Base-by-base conservation (phyloP, 2,329 filamentous ascomycete species). In the Xylaria sp. region DNA sequence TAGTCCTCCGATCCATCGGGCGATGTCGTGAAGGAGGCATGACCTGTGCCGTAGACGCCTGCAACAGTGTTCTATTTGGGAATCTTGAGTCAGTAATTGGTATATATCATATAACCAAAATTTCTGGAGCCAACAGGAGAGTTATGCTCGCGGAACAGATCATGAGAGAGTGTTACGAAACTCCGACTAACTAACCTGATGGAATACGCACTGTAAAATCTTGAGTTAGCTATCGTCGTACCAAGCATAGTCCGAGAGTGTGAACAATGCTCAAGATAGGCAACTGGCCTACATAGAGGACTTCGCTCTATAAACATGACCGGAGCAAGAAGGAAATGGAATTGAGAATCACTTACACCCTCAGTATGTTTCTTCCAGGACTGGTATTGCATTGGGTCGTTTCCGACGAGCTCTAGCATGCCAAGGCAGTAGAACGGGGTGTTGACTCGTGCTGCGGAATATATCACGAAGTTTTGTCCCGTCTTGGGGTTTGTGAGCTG, bases 351-450 rank as follows among this genome's bases (percentile, higher is more conserved):
- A 65, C 66, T 65, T 58, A 68, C 66, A 12, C 79, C 78, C 1
- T 72, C 74, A 5, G 63, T 75, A 68, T 79, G 76, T 63, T 81
- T 81, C 25, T 62, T 71, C 79, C 79, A 80, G 5, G 78, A 78
- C 37, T 76, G 76, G 42, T 79, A 79, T 67, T 80, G 69, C 78
- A 80, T 79, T 6, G 78, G 78, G 68, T 81, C 78, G 54, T 78
- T 77, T 5, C 78, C 78, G 0, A 79, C 72, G 9, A 80, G 76
- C 69, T 81, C 78, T 4, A 81, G 75, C 76, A 79, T 75, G 0
- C 78, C 79, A 0, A 80, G 73, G 65, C 78, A 81, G 70, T 80
- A 80, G 69, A 76, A 80, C 2, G 79, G 79, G 8, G 79, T 81
- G 63, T 80, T 79, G 9, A 80, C 78, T 10, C 79, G 75, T n/a